phyloP scores from a whole-genome alignment of 371 early-diverging fungal genomes.

The Mucor circinelloides region DNA sequence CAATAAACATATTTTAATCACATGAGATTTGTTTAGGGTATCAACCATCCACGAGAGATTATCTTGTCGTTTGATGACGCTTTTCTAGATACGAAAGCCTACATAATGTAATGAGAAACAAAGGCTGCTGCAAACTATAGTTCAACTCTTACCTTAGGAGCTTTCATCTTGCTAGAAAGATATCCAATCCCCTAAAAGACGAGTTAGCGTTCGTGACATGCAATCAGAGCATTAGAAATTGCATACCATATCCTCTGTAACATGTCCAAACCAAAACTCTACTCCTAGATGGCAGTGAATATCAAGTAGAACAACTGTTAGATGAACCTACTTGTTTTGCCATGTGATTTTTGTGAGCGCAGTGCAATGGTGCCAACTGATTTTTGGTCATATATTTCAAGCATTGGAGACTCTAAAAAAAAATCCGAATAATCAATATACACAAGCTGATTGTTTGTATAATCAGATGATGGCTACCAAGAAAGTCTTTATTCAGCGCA shows the following conservation, averaged over 20 bases:
- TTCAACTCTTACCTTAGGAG: conserved; percentile 29
- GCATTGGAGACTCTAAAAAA: conserved; percentile 39
- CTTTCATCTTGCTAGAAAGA: conserved; percentile 39
- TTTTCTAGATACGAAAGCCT: conserved; percentile 45
- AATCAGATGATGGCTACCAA: conserved; percentile 23
- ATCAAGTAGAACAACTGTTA: neutral
- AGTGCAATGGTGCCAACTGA: conserved; percentile 55
- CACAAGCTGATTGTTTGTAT: neutral
- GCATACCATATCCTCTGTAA: conserved; percentile 61
- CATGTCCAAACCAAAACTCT: conserved; percentile 62
- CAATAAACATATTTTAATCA: neutral
- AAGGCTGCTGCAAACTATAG: neutral
- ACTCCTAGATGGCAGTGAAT: conserved; percentile 21
- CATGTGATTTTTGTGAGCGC: conserved; percentile 22
- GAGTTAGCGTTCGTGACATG: neutral
- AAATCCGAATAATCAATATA: neutral
- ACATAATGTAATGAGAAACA: neutral
- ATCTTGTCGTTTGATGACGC: neutral
- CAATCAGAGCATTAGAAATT: neutral
- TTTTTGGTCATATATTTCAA: conserved; percentile 40
- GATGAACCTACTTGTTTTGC: conserved; percentile 4
- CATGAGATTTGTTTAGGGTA: neutral
- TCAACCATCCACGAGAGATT: conserved; percentile 26
- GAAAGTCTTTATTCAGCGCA: conserved; percentile 27
- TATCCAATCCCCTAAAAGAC: conserved; percentile 48